Evolutionary conservation across 257 asterid species (phyloP), one percentile per base, ranked within the genome.

Genomic region (Misopates orontium): DNA sequence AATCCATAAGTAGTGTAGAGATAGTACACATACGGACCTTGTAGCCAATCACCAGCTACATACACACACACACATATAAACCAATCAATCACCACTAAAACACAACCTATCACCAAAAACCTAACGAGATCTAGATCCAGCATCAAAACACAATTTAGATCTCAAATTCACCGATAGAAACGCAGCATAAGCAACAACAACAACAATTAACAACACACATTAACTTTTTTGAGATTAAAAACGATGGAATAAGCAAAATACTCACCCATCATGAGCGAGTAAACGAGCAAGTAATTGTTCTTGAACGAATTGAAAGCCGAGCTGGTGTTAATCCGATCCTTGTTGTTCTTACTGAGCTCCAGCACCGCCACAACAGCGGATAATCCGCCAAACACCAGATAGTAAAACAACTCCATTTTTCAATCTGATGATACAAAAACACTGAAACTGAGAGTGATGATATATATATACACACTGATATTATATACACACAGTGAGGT

Each of bases 251-350:
- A 3, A 36, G 42, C 36, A 36, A 36, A 3, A 3, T 8, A 85
- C 81, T n/a, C 67, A 85, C 92, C 92, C 92, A 85, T 85, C 92
- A 85, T 85, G 76, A 85, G 89, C 57, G 92, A 85, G 69, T 85
- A 85, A 11, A 85, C 92, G 49, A 83, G 78, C 67, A 85, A 56
- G 83, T 85, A 82, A 78, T 78, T 85, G 32, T 85, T 85, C 82
- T 85, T 83, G 77, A 83, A 85, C 20, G 89, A 72, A 78, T 78
- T 79, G 78, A 85, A 85, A 52, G 87, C 79, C 7, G 89, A 22
- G 0, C 84, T 66, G 21, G 92, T 80, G 45, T 76, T 85, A 56
- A 83, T 69, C 75, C 89, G 89, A 80, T 85, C 92, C 20, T 79
- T 85, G 75, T 81, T 83, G 15, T 73, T 74, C 66, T 83, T 85